Evolutionary conservation across 78 protist genomes (phyloP), one percentile per base, ranked within the genome.

Genomic region (Isochrysis galbana): DNA sequence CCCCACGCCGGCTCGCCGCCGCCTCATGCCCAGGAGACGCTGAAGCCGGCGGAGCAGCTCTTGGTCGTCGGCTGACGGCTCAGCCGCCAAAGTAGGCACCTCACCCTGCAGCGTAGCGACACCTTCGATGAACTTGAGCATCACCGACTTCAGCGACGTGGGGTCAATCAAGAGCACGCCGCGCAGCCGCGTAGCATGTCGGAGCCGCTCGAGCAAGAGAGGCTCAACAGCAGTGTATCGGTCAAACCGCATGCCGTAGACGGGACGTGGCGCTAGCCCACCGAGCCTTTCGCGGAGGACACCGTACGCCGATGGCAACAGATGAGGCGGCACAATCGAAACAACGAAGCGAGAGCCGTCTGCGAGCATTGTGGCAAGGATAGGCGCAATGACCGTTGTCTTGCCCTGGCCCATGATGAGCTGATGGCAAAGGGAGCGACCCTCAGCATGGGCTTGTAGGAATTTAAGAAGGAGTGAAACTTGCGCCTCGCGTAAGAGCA

Each of bases 391-490:
- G 47, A 96, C 96, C 32, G 96, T 94, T 32, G 98, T 96, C 92
- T 96, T 96, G 87, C 98, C 98, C 19, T 95, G 92, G 34, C 97
- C 97, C 97, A 96, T 96, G 90, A 96, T 93, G 87, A 94, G 92
- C 93, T 96, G 97, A 44, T 93, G 96, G n/a, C 91, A 93, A 1
- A 46, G 89, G 21, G 91, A 83, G 46, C 17, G 5, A 46, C n/a
- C 91, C 17, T 3, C 19, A 5, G 25, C 5, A 19, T 0, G 23
- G 29, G n/a, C 61, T 22, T n/a, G 11, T 34, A 45, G 11, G 29
- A 92, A 87, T 26, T 34, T 0, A 42, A 5, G 45, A 25, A 80
- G 51, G 23, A 80, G 88, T 3, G 21, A 0, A 14, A 78, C 87
- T 48, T 78, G 87, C 51, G 46, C 55, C 41, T 41, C 88, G 88